These are phyloP conservation scores for Rhynchosporium agropyri DNA, from an alignment of 2,329 filamentous ascomycete species.

Conservation along the genomic window DNA sequence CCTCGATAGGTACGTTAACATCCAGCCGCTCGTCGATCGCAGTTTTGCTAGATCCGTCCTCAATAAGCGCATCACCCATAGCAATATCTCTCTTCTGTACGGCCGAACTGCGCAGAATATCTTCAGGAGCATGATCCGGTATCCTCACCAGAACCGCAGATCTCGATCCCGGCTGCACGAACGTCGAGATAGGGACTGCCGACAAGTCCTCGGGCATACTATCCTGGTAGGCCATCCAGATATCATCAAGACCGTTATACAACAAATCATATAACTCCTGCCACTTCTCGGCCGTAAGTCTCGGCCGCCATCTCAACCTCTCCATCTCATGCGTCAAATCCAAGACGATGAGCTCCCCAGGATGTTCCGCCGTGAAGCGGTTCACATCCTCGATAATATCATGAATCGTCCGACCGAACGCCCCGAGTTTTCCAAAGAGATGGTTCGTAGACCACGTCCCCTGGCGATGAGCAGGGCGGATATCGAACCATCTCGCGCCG, in stretches of 20 bases:
- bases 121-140: conserved; percentile 22
- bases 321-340: conserved; percentile 34
- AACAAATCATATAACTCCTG: conserved; percentile 25
- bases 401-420: conserved; percentile 24
- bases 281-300: conserved; percentile 22
- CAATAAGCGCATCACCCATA: not conserved
- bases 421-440: conserved; percentile 22
- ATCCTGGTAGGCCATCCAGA: conserved; percentile 24
- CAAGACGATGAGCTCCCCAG: conserved; percentile 35
- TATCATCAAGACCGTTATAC: conserved; percentile 24
- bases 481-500: conserved; percentile 33
- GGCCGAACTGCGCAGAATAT: not conserved
- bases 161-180: conserved; percentile 32
- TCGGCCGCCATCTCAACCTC: conserved; percentile 15
- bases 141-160: conserved; percentile 31
- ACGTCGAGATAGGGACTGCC: conserved; percentile 27
- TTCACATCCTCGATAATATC: conserved; percentile 34
- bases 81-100: not conserved
- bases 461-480: conserved; percentile 27
- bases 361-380: conserved; percentile 30
- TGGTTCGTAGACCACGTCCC: conserved; percentile 29
- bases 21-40: conserved; percentile 1
- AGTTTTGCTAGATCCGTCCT: not conserved
- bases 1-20: not conserved
- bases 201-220: conserved; percentile 27